phyloP scores from a whole-genome alignment of 2,329 filamentous ascomycete genomes.

The Hypoxylon rubiginosum region DNA sequence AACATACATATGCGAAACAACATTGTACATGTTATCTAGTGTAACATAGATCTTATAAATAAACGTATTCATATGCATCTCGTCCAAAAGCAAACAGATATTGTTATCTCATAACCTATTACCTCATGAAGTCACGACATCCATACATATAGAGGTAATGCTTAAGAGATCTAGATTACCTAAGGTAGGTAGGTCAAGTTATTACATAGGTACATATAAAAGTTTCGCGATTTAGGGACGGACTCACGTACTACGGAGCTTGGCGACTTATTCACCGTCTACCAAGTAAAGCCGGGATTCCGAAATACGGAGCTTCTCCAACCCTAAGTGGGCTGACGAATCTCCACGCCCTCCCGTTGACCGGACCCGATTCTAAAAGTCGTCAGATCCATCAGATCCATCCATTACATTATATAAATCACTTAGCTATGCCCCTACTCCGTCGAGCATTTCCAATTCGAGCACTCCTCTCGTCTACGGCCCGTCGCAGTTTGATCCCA shows the following conservation, averaged over 20 bases:
- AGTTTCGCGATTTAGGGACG: constrained; percentile 15
- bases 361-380: constrained; percentile 16
- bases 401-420: constrained; percentile 11
- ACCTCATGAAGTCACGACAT: not conserved
- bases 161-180: not conserved
- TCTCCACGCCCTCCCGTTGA: constrained; percentile 26
- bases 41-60: not conserved
- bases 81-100: not conserved
- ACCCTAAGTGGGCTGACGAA: constrained; percentile 35
- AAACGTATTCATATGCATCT: not conserved
- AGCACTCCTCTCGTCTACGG: constrained; percentile 34
- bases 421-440: constrained; percentile 42
- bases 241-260: constrained; percentile 32
- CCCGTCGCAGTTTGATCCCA: constrained; percentile 28
- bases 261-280: constrained; percentile 14
- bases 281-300: constrained; percentile 22
- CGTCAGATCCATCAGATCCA: too few species aligned
- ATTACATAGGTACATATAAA: not conserved
- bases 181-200: constrained; percentile 4
- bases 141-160: not conserved
- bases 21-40: not conserved
- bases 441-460: constrained; percentile 40
- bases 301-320: constrained; percentile 35
- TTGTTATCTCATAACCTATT: not conserved
- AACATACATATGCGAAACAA: not conserved